These are phyloP conservation scores for Prinsepia uniflora DNA, from an alignment of 306 rosid genomes.

Conservation along the genomic window DNA sequence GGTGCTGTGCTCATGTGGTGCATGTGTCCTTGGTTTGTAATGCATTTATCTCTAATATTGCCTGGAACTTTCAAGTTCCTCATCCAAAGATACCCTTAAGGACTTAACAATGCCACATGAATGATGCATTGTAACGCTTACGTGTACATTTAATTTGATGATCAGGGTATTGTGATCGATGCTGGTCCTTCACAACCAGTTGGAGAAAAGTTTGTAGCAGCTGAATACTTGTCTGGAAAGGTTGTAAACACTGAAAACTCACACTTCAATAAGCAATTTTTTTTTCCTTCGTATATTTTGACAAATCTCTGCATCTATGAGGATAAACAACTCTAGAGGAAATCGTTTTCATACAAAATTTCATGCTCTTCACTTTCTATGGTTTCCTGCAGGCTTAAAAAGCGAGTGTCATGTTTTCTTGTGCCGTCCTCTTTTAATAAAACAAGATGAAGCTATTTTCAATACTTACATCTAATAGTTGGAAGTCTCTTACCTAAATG, in stretches of 20 bases:
- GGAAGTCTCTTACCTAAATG: constrained; percentile 51
- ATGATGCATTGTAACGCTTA: constrained; percentile 17
- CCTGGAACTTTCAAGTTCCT: too few relatives aligned
- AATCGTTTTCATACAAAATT: constrained; percentile 25
- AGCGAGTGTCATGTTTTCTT: constrained; percentile 59
- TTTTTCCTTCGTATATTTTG: not conserved
- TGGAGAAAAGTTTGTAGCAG: constrained; percentile 77
- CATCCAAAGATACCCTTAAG: too few relatives aligned
- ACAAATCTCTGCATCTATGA: constrained; percentile 16
- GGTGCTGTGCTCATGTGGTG: too few relatives aligned
- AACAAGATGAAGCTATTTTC: constrained; percentile 76
- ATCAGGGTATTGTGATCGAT: constrained; percentile 70
- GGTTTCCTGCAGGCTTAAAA: constrained; percentile 83
- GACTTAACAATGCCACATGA: not conserved
- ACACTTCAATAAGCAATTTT: constrained; percentile 12
- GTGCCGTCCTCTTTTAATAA: constrained; percentile 53
- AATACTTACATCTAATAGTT: constrained; percentile 50
- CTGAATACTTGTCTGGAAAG: constrained; percentile 75
- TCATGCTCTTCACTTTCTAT: constrained; percentile 49
- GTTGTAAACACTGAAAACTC: constrained; percentile 38
- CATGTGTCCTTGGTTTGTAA: too few relatives aligned
- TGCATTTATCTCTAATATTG: too few relatives aligned
- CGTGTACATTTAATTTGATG: constrained; percentile 24
- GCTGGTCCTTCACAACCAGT: constrained; percentile 44
- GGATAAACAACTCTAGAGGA: constrained; percentile 9